Evolutionary conservation across 1,284 basidiomycete genomes (phyloP).

Genomic region (Melampsora occidentalis): DNA sequence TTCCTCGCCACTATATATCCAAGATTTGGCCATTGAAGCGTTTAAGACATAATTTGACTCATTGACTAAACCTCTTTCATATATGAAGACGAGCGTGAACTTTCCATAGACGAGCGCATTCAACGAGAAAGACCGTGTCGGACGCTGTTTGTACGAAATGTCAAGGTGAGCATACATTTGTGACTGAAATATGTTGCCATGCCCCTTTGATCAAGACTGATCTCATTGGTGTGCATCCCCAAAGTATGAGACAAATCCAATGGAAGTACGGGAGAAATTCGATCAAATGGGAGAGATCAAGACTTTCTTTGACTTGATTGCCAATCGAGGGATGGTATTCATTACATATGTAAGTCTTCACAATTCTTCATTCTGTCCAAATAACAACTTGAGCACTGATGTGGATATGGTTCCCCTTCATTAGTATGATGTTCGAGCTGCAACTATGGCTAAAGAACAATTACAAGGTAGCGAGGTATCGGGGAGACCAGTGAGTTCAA

Average conservation of each 20-base stretch:
- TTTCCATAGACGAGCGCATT: conserved; percentile 81
- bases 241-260: conserved; percentile 84
- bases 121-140: conserved; percentile 88
- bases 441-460: conserved; percentile 80
- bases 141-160: conserved; percentile 93
- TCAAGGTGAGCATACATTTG: conserved; percentile 66
- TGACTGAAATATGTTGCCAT: neutral
- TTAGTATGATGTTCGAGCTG: conserved; percentile 84
- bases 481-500: conserved; percentile 69
- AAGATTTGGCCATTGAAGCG: neutral
- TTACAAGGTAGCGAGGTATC: conserved; percentile 80
- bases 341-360: conserved; percentile 80
- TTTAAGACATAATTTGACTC: neutral
- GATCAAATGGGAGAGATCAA: conserved; percentile 91
- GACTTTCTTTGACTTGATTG: conserved; percentile 91
- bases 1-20: neutral
- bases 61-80: neutral
- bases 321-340: conserved; percentile 92
- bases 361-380: conserved; percentile 7
- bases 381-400: neutral
- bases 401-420: neutral
- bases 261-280: conserved; percentile 77
- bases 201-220: neutral
- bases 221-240: conserved; percentile 46
- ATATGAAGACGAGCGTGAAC: conserved; percentile 63